Base-by-base conservation (phyloP, 495 filamentous ascomycete species). In the Daldinia grandis region DNA sequence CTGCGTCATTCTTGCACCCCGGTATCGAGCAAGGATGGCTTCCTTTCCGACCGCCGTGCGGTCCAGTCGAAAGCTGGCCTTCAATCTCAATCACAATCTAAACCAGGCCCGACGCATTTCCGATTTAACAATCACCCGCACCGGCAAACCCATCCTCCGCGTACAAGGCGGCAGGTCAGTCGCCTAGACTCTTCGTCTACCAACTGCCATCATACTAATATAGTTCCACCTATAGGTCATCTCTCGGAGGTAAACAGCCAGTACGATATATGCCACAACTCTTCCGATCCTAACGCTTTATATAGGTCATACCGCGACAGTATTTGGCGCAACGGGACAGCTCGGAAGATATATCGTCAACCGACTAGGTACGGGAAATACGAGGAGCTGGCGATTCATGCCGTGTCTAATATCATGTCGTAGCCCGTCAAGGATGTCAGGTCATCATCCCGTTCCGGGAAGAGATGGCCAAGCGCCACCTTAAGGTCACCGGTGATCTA, bases 271-370 rank as follows among this genome's bases (percentile, higher is more conserved):
- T 61, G 60, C 31, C 24, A 40, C 42, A 40, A 47, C 62, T 59
- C 61, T 56, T 62, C 78, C 78, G 62, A 81, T 67, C 33, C 69
- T 80, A 55, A 77, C 77, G 3, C 15, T 50, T 57, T 62, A 42
- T 84, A 56, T 30, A 93, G 94, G 93, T 58, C 93, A 98, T 80
- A 98, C 94, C 65, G 94, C 91, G 35, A 99, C 95, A 44, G 94
- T 99, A 75, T 99, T 99, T 81, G 95, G 95, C 81, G 96, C 96
- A 68, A 97, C 95, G 44, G 95, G 95, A 69, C 94, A 96, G 79
- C 86, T 99, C 40, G 95, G 95, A 75, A 90, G 95, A 74, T 99
- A 99, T 80, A 96, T 99, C 80, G 95, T 98, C 75, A 96, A 97
- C 81, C 88, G 91, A 75, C 89, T 99, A 76, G 95, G 95, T 97